Evolutionary conservation across 345 rosid species (phyloP).

Genomic region (Microthlaspi erraticum): DNA sequence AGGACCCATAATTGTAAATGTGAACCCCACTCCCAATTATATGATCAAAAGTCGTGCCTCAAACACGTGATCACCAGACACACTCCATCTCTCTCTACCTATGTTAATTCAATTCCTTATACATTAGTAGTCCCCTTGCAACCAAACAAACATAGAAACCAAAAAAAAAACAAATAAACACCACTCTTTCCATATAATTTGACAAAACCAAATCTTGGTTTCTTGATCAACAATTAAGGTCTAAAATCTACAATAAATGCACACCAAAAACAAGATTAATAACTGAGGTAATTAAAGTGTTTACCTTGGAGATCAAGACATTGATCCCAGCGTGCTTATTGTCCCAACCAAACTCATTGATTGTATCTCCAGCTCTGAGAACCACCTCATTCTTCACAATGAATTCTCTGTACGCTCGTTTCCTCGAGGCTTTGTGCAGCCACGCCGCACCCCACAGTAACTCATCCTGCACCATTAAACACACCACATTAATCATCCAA

Average conservation of each 20-base stretch:
- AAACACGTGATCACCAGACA: conserved; percentile 41
- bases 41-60: conserved; percentile 44
- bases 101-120: conserved; percentile 35
- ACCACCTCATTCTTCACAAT: conserved; percentile 82
- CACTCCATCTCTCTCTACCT: conserved; percentile 28
- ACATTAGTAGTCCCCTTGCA: conserved; percentile 35
- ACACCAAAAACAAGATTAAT: conserved; percentile 2
- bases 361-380: conserved; percentile 84
- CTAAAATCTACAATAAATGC: background rate
- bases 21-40: conserved; percentile 45
- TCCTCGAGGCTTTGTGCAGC: conserved; percentile 90
- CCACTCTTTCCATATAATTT: conserved; percentile 28
- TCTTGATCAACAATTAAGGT: background rate
- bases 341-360: conserved; percentile 96
- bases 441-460: conserved; percentile 97
- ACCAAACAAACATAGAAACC: conserved; percentile 25
- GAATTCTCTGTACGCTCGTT: conserved; percentile 70
- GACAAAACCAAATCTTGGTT: background rate
- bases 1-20: conserved; percentile 22
- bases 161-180: conserved; percentile 22
- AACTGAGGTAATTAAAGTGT: background rate
- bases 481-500: conserved; percentile 16
- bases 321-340: conserved; percentile 96
- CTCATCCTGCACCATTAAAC: conserved; percentile 63
- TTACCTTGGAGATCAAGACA: conserved; percentile 91